These are phyloP conservation scores for Kuraishia piskuri DNA, from an alignment of 805 yeast genomes.

Conservation along the genomic window DNA sequence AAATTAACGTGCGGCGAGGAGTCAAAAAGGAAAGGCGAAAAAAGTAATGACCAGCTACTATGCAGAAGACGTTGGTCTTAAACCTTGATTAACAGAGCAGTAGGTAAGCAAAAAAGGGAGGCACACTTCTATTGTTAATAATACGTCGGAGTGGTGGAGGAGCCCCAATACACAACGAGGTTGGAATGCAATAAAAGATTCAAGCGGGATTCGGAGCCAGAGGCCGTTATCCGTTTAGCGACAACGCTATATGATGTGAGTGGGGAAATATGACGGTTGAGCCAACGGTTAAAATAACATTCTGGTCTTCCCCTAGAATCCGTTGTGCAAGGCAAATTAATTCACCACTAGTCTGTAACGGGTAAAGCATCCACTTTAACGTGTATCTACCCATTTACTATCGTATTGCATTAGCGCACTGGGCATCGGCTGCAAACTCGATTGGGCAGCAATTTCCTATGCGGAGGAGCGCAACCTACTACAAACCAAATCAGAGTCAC, in stretches of 20 bases:
- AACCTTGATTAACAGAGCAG: not conserved
- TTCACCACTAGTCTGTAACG: not conserved
- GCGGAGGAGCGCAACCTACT: not conserved
- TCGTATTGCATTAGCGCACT: not conserved
- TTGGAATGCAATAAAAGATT: too few relatives aligned
- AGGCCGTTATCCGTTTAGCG: not conserved
- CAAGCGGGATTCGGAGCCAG: not conserved
- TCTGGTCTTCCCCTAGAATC: too few relatives aligned
- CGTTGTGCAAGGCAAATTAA: not conserved
- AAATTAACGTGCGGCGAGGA: not conserved
- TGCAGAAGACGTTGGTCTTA: not conserved
- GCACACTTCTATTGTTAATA: too few relatives aligned
- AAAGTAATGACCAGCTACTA: not conserved
- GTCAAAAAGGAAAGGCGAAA: not conserved
- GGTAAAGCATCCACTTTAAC: too few relatives aligned
- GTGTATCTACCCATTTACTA: not conserved
- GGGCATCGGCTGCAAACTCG: not conserved
- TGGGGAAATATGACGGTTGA: not conserved
- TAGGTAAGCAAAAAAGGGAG: not conserved
- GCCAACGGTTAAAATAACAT: not conserved
- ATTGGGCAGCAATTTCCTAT: not conserved
- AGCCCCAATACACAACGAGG: not conserved
- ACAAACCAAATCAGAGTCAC: too few relatives aligned
- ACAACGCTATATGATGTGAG: too few relatives aligned
- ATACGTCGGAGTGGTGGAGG: not conserved